phyloP scores from a whole-genome alignment of 2,329 filamentous ascomycete genomes.

The Raffaelea albimanens region DNA sequence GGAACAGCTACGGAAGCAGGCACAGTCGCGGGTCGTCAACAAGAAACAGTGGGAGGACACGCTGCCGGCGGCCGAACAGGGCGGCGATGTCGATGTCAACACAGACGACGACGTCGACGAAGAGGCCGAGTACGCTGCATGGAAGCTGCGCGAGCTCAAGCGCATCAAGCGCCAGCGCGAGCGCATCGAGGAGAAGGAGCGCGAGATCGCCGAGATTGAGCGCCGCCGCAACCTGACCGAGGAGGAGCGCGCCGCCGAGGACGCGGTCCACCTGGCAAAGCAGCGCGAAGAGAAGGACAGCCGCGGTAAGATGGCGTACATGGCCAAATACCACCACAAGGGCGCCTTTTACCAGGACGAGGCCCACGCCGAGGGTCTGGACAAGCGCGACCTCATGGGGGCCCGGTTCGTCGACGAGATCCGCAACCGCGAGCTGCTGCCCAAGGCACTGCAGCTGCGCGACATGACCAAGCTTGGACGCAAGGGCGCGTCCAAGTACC shows the following conservation, averaged over 20 bases:
- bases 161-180: constrained; percentile 81
- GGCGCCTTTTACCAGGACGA: constrained; percentile 92
- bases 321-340: constrained; percentile 96
- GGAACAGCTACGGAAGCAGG: constrained; percentile 76
- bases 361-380: constrained; percentile 62
- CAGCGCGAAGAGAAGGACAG: constrained; percentile 73
- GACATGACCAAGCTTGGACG: constrained; percentile 91
- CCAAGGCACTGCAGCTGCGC: constrained; percentile 83
- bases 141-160: constrained; percentile 86
- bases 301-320: constrained; percentile 74
- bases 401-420: constrained; percentile 75
- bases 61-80: constrained; percentile 47
- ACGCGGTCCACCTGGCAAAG: constrained; percentile 63
- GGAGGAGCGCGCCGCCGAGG: constrained; percentile 78
- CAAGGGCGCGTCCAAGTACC: constrained; percentile 86
- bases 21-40: constrained; percentile 53
- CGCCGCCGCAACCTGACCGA: constrained; percentile 76
- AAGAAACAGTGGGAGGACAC: constrained; percentile 87
- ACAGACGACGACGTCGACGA: constrained; percentile 82
- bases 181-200: constrained; percentile 73
- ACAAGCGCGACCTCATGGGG: constrained; percentile 78
- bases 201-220: constrained; percentile 81
- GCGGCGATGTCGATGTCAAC: constrained; percentile 66
- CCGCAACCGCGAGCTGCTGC: constrained; percentile 69
- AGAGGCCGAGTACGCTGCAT: constrained; percentile 80